Percentiles rank a stretch among this genome's conserved stretches.
These are phyloP conservation scores for Globisporangium apiculatum DNA, from an alignment of 352 stramenopile genomes.

Conservation along the genomic window DNA sequence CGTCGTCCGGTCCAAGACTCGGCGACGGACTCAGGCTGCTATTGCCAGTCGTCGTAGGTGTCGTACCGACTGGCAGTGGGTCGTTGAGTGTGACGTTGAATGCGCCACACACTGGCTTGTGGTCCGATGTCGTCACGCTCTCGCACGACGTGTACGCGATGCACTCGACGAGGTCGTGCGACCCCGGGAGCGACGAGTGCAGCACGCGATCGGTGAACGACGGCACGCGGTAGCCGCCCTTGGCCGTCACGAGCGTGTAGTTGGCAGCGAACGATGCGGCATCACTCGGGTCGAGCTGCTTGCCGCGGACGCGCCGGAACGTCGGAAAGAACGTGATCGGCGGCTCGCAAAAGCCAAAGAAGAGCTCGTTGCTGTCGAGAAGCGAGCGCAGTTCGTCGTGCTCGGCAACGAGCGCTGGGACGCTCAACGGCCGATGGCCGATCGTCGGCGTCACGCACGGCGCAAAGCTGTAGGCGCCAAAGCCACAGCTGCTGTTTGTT, in stretches of 20 bases:
- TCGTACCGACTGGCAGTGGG: slow-evolving; percentile 4
- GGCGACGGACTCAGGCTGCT: slow-evolving; percentile 10
- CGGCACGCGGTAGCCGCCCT: slow-evolving; percentile 66
- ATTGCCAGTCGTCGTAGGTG: slow-evolving; percentile 3
- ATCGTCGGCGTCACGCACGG: slow-evolving; percentile 43
- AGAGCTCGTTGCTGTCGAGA: slow-evolving; percentile 60
- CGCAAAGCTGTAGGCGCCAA: slow-evolving; percentile 22
- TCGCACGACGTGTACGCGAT: slow-evolving; percentile 78
- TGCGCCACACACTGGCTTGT: slow-evolving; percentile 71
- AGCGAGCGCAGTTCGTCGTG: slow-evolving; percentile 71
- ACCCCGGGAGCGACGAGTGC: slow-evolving; percentile 63
- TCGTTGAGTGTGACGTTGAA: slow-evolving; percentile 43
- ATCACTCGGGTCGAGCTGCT: slow-evolving; percentile 28
- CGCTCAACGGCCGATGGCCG: slow-evolving; percentile 11
- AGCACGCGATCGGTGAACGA: slow-evolving; percentile 89
- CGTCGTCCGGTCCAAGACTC: slow-evolving; percentile 4
- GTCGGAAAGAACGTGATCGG: slow-evolving; percentile 71
- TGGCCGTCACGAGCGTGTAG: slow-evolving; percentile 53
- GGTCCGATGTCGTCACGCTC: slow-evolving; percentile 62
- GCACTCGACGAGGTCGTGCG: slow-evolving; percentile 41
- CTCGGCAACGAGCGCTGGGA: slow-evolving; percentile 39
- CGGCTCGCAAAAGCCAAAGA: slow-evolving; percentile 71
- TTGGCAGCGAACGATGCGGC: slow-evolving; percentile 33
- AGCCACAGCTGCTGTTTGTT: slow-evolving; percentile 13
- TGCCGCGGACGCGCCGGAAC: slow-evolving; percentile 62